Evolutionary conservation across 2,329 filamentous ascomycete species (phyloP).

Genomic region (Fusarium sp.): DNA sequence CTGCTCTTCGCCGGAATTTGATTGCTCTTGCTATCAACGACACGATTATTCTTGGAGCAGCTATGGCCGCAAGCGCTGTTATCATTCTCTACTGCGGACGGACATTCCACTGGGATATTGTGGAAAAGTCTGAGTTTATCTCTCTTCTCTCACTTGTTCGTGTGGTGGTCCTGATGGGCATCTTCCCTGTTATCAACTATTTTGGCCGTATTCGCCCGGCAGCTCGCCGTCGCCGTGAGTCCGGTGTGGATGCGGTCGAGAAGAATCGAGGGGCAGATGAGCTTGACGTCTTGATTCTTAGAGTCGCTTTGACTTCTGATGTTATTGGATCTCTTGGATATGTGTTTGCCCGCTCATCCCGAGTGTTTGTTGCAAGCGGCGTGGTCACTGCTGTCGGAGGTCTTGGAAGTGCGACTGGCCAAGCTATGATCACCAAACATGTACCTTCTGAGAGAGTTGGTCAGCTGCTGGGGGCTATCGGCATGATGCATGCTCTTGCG

Average conservation of each 20-base stretch:
- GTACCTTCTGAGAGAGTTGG: slow-evolving; percentile 85
- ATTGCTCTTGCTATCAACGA: slow-evolving; percentile 84
- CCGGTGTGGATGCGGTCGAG: slow-evolving; percentile 55
- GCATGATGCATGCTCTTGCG: slow-evolving; percentile 84
- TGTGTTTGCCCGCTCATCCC: slow-evolving; percentile 70
- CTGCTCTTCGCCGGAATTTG: slow-evolving; percentile 80
- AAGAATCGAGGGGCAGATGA: slow-evolving; percentile 77
- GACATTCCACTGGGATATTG: slow-evolving; percentile 84
- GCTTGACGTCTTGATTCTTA: slow-evolving; percentile 83
- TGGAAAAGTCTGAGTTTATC: slow-evolving; percentile 84
- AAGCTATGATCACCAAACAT: slow-evolving; percentile 90
- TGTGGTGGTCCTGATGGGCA: slow-evolving; percentile 78
- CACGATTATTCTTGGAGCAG: slow-evolving; percentile 82
- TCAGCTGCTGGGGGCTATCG: slow-evolving; percentile 88
- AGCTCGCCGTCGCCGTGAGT: slow-evolving; percentile 55
- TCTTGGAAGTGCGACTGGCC: slow-evolving; percentile 85
- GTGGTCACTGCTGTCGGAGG: slow-evolving; percentile 82
- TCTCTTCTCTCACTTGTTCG: slow-evolving; percentile 82
- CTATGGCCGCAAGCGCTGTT: slow-evolving; percentile 84
- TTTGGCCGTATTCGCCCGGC: slow-evolving; percentile 72
- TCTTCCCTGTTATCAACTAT: slow-evolving; percentile 83
- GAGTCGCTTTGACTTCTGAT: slow-evolving; percentile 81
- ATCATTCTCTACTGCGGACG: slow-evolving; percentile 86
- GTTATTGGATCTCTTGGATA: slow-evolving; percentile 82
- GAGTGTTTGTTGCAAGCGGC: slow-evolving; percentile 78